Base-by-base conservation (phyloP, 2,329 filamentous ascomycete species). In the Aureobasidium sp. region DNA sequence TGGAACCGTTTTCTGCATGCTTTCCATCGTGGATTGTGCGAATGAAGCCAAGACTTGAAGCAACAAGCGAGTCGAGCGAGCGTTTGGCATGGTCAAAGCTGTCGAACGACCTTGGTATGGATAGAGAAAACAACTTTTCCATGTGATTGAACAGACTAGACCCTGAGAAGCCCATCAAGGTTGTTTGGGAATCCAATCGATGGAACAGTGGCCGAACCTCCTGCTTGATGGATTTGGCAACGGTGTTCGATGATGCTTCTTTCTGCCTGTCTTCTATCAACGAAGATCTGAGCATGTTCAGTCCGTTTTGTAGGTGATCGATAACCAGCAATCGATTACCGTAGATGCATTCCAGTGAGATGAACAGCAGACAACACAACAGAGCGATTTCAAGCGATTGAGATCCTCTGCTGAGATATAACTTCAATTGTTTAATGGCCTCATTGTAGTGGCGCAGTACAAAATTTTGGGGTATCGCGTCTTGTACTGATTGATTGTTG, bases 281-380 rank as follows among this genome's bases (percentile, higher is more conserved):
- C 17, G 40, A 27, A n/a, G 39, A 35, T 35, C 40, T 48, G 59
- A 64, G 48, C n/a, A 64, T 65, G 27, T 68, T 64, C 29, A 73
- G 69, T 3, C 70, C 71, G 52, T 71, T 70, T 22, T 70, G 68
- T 5, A 70, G 64, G 54, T 73, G 72, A 42, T 70, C 66, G 12
- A 73, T 53, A 2, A 69, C 70, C n/a, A 70, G 68, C 7, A 69
- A 62, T 19, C 70, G 72, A 24, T 64, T 65, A 29, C 72, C 69
- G 29, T 68, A 65, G 29, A 73, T 60, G n/a, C 69, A 66, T 58
- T 73, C 72, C 56, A 72, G 71, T 40, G 72, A 70, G 14, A 71
- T 67, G 62, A 69, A 70, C 24, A 73, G 39, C 17, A 73, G 60
- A 15, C 68, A 69, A 61, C 69, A 71, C 5, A 72, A 56, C 8